phyloP scores from a whole-genome alignment of 2,329 filamentous ascomycete genomes.

The Triangularia setosa region DNA sequence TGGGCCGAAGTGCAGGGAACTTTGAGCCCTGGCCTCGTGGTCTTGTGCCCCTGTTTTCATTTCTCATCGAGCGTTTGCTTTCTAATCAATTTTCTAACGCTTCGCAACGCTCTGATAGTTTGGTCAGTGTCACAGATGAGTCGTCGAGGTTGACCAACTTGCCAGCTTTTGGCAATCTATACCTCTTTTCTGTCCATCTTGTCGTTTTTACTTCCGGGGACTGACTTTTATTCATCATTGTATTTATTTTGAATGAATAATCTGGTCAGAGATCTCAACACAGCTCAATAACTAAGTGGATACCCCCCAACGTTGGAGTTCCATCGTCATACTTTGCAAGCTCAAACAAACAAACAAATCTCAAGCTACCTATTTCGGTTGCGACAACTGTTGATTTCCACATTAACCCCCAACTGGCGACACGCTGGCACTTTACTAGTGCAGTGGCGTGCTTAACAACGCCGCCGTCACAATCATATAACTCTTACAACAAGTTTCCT shows the following conservation, averaged over 20 bases:
- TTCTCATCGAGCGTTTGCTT: neutral
- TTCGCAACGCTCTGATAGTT: neutral
- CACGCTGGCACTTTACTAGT: neutral
- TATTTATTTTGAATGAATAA: neutral
- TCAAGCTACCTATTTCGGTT: neutral
- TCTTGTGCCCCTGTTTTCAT: neutral
- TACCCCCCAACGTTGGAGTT: neutral
- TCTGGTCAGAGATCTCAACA: too few species aligned
- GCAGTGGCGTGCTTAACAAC: slow-evolving; percentile 1
- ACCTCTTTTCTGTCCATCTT: neutral
- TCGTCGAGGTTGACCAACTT: neutral
- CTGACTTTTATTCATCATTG: neutral
- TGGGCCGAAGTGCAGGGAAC: neutral
- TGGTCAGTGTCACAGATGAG: neutral
- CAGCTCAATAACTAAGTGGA: neutral
- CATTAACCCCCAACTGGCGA: neutral
- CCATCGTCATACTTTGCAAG: slow-evolving; percentile 1
- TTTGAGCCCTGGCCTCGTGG: neutral
- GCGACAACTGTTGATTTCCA: neutral
- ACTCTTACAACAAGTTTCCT: neutral
- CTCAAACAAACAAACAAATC: neutral
- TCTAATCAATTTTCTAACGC: neutral
- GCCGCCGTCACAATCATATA: neutral
- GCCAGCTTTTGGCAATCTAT: neutral
- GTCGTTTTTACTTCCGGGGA: neutral